Conservation (phyloP, 2,329 filamentous ascomycete genomes). For the Fusarium bactridioides region DNA sequence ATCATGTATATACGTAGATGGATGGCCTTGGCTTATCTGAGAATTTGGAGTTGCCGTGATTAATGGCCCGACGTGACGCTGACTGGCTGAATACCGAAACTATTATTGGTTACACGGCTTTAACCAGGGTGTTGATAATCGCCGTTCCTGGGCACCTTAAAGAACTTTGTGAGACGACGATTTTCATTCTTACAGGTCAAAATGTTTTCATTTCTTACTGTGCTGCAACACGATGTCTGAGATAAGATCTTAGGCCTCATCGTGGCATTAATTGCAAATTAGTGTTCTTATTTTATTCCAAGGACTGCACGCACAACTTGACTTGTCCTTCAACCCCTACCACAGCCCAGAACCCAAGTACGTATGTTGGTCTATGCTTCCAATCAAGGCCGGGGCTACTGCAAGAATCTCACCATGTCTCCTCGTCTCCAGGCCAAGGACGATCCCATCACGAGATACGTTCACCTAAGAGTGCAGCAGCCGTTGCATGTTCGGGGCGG, state of each 20-base stretch:
- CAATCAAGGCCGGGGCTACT: not conserved
- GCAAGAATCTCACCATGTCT: conserved; percentile 20
- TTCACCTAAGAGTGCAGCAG: conserved; percentile 37
- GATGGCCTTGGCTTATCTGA: conserved; percentile 31
- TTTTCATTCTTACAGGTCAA: not conserved
- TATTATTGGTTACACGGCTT: conserved; percentile 11
- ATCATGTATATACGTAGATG: not conserved
- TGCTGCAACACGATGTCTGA: conserved; percentile 1
- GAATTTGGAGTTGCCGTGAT: conserved; percentile 36
- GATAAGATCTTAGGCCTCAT: conserved; percentile 16
- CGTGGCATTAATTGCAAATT: not conserved
- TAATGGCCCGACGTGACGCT: conserved; percentile 27
- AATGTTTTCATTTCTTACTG: not conserved
- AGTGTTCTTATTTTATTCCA: not conserved
- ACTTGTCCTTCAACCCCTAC: not conserved
- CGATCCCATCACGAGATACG: conserved; percentile 40
- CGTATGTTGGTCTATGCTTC: not conserved
- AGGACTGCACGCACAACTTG: not conserved
- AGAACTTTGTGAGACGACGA: not conserved
- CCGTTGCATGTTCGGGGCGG: conserved; percentile 13
- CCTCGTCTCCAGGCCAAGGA: not conserved
- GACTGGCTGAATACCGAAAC: conserved; percentile 9
- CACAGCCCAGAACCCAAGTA: not conserved
- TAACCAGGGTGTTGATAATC: not conserved
- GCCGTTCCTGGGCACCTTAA: not conserved